Conservation (phyloP, 1,139 yeast species). For the Kurtzmaniella quercitrusa region DNA sequence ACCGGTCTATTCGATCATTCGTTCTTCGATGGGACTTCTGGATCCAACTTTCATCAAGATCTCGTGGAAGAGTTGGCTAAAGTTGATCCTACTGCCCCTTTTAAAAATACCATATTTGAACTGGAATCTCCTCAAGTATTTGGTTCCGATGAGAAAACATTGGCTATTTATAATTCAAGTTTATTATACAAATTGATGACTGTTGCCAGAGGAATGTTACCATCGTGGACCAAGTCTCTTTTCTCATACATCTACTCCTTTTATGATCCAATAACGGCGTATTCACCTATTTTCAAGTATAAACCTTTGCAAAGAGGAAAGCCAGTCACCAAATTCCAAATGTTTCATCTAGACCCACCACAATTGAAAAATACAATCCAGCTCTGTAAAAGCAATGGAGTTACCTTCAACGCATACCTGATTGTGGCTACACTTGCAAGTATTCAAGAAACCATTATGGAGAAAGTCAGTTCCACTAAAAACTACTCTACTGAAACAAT, state of each 20-base stretch:
- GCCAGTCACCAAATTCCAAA: slow-evolving; percentile 12
- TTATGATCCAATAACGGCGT: neutral
- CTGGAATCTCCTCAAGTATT: slow-evolving; percentile 6
- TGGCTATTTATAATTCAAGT: slow-evolving; percentile 12
- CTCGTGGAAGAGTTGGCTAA: slow-evolving; percentile 16
- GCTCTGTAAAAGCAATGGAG: slow-evolving; percentile 13
- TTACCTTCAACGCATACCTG: slow-evolving; percentile 26
- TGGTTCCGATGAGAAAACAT: slow-evolving; percentile 7
- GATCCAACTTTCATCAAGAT: slow-evolving; percentile 28
- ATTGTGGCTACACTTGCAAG: slow-evolving; percentile 16
- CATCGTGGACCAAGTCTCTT: slow-evolving; percentile 9
- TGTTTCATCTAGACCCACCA: slow-evolving; percentile 12
- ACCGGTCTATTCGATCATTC: slow-evolving; percentile 31
- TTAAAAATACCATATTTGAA: slow-evolving; percentile 8
- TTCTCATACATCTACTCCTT: neutral
- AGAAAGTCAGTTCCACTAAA: slow-evolving; percentile 7
- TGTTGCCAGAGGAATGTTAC: slow-evolving; percentile 6
- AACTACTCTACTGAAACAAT: slow-evolving; percentile 12
- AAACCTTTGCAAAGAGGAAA: slow-evolving; percentile 10
- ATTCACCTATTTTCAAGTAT: slow-evolving; percentile 15
- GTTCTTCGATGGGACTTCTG: slow-evolving; percentile 34
- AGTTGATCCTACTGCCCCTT: neutral
- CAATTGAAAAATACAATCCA: slow-evolving; percentile 11
- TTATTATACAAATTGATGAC: slow-evolving; percentile 8
- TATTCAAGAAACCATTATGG: slow-evolving; percentile 20